These are phyloP conservation scores for Endocladia muricata DNA, from an alignment of 31 red algal species.

Conservation along the genomic window DNA sequence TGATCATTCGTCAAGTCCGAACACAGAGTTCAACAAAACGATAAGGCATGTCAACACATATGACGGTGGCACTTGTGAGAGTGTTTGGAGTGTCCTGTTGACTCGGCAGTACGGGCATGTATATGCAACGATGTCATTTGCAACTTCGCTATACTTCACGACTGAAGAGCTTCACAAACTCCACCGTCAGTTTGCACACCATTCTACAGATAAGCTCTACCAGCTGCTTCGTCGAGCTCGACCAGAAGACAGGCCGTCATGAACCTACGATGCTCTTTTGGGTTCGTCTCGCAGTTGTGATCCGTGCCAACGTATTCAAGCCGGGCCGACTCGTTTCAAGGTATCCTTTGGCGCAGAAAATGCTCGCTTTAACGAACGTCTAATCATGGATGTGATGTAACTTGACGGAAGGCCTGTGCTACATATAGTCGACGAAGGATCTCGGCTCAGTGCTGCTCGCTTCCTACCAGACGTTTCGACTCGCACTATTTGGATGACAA, in stretches of 20 bases:
- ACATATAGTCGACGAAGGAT: constrained; percentile 9
- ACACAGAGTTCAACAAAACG: background rate
- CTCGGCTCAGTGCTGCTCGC: background rate
- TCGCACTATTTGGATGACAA: background rate
- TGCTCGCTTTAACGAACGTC: constrained; percentile 2
- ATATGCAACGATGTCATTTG: background rate
- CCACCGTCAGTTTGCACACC: background rate
- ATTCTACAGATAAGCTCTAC: background rate
- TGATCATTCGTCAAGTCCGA: background rate
- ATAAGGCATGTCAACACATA: background rate
- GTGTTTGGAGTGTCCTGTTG: background rate
- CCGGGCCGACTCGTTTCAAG: background rate
- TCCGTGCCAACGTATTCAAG: constrained; percentile 13
- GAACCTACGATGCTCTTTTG: no score
- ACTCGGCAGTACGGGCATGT: background rate
- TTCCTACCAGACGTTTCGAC: constrained; percentile 10
- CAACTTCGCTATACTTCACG: background rate
- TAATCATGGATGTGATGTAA: constrained; percentile 7
- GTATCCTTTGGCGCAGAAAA: background rate
- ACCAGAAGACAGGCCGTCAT: constrained; percentile 6
- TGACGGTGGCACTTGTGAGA: background rate
- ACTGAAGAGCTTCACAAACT: background rate
- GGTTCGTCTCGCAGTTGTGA: no score
- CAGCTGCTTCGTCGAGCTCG: background rate
- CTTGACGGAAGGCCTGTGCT: constrained; percentile 4